These are phyloP conservation scores for Hydnomerulius pinastri DNA, from an alignment of 768 basidiomycete species.

Conservation along the genomic window DNA sequence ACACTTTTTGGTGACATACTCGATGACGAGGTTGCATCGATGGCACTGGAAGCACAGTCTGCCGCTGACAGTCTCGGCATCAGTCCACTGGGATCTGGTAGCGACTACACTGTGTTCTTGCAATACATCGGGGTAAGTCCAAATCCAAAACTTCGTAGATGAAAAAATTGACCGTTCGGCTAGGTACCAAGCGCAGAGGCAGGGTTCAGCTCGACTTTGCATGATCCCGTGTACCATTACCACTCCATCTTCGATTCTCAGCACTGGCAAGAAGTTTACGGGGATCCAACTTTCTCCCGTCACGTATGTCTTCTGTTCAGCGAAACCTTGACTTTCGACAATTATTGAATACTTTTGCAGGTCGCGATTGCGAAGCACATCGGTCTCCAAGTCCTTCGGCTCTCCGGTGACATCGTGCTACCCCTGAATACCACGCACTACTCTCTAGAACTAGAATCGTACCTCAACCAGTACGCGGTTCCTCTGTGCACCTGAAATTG, in stretches of 20 bases:
- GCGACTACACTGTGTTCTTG: slow-evolving; percentile 65
- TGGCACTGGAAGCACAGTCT: slow-evolving; percentile 19
- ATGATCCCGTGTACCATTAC: slow-evolving; percentile 61
- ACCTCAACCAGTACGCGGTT: slow-evolving; percentile 51
- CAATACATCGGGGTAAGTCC: slow-evolving; percentile 52
- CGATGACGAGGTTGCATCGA: slow-evolving; percentile 31
- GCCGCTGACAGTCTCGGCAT: slow-evolving; percentile 30
- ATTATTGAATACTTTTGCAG: slow-evolving; percentile 24
- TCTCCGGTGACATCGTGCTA: slow-evolving; percentile 55
- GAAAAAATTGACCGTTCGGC: neutral
- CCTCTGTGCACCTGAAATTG: neutral
- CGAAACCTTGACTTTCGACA: neutral
- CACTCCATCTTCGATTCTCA: slow-evolving; percentile 60
- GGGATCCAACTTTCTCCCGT: slow-evolving; percentile 61
- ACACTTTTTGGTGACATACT: slow-evolving; percentile 38
- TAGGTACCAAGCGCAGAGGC: slow-evolving; percentile 34
- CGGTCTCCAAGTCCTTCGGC: slow-evolving; percentile 54
- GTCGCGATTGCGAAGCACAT: slow-evolving; percentile 61
- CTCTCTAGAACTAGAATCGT: slow-evolving; percentile 50
- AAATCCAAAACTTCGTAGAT: neutral
- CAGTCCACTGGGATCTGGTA: slow-evolving; percentile 49
- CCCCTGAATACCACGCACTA: slow-evolving; percentile 75
- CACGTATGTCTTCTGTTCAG: slow-evolving; percentile 42
- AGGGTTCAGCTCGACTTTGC: slow-evolving; percentile 38
- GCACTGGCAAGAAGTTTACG: slow-evolving; percentile 61